phyloP scores from a whole-genome alignment of 257 asterid species.

The Verbascum thapsus region DNA sequence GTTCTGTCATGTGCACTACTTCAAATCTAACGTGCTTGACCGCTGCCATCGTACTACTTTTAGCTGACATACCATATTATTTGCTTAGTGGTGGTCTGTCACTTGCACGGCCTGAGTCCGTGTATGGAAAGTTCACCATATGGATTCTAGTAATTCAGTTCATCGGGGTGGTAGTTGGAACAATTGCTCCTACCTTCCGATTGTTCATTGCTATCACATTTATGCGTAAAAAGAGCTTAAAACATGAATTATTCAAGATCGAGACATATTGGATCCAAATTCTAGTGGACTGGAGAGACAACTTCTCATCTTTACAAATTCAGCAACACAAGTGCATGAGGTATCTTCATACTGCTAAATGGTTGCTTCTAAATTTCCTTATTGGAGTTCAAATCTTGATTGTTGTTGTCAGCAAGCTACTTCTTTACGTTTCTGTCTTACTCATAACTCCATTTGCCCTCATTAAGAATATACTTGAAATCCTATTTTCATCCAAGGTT shows the following conservation, averaged over 20 bases:
- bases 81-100: no score
- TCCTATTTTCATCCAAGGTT: no score
- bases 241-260: slow-evolving; percentile 6
- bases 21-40: slow-evolving; percentile 23
- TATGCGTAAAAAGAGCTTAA: background rate
- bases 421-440: background rate
- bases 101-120: background rate
- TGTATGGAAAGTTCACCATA: slow-evolving; percentile 11
- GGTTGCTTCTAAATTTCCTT: background rate
- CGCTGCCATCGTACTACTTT: no score
- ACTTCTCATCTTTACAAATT: slow-evolving; percentile 8
- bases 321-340: background rate
- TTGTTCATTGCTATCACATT: slow-evolving; percentile 2
- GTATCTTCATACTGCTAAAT: slow-evolving; percentile 10
- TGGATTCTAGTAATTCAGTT: slow-evolving; percentile 21
- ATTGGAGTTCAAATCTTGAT: slow-evolving; percentile 4
- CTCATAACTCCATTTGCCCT: background rate
- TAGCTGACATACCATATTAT: no score
- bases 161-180: slow-evolving; percentile 15
- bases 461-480: no score
- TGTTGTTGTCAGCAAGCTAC: slow-evolving; percentile 8
- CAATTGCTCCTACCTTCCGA: slow-evolving; percentile 21
- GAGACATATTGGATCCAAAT: slow-evolving; percentile 21
- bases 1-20: slow-evolving; percentile 35
- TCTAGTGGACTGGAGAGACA: slow-evolving; percentile 28